These are phyloP conservation scores for Diplocarpon rosae DNA, from an alignment of 2,329 filamentous ascomycete species.

Conservation along the genomic window DNA sequence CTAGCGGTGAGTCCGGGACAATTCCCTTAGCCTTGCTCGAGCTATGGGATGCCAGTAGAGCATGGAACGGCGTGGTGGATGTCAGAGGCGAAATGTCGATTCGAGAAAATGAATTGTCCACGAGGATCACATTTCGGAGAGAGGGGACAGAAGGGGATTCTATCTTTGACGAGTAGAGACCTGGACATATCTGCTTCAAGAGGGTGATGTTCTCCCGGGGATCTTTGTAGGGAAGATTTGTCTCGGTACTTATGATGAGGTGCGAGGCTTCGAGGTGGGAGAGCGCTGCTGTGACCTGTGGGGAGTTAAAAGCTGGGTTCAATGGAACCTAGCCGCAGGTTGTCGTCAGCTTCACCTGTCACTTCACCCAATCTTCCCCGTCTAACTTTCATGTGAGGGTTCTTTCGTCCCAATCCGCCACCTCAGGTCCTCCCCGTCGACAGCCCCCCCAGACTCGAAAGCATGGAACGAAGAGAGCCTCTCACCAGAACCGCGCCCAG, in stretches of 20 bases:
- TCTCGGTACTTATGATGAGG: slow-evolving; percentile 77
- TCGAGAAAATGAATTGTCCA: slow-evolving; percentile 58
- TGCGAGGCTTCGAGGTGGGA: slow-evolving; percentile 62
- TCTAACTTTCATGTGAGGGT: not conserved
- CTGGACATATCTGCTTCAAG: slow-evolving; percentile 38
- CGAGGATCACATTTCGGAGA: slow-evolving; percentile 58
- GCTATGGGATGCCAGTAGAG: slow-evolving; percentile 16
- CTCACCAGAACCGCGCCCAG: slow-evolving; percentile 74
- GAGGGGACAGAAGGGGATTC: slow-evolving; percentile 51
- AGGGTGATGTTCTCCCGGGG: slow-evolving; percentile 49
- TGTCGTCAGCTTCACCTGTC: no score
- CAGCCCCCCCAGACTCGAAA: not conserved
- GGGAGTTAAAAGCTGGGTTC: slow-evolving; percentile 77
- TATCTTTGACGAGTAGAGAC: slow-evolving; percentile 29
- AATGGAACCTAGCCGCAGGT: slow-evolving; percentile 79
- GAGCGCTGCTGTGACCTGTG: slow-evolving; percentile 69
- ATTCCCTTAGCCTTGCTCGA: slow-evolving; percentile 27
- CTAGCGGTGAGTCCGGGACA: slow-evolving; percentile 36
- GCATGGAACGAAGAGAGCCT: not conserved
- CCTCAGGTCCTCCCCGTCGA: not conserved
- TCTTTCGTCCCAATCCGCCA: not conserved
- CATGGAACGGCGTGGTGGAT: slow-evolving; percentile 30
- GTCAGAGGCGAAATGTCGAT: slow-evolving; percentile 31
- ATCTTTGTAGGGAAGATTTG: slow-evolving; percentile 63
- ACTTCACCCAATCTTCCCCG: no score